Base-by-base conservation (phyloP, 2,329 filamentous ascomycete genomes). In the Scedosporium boydii region DNA sequence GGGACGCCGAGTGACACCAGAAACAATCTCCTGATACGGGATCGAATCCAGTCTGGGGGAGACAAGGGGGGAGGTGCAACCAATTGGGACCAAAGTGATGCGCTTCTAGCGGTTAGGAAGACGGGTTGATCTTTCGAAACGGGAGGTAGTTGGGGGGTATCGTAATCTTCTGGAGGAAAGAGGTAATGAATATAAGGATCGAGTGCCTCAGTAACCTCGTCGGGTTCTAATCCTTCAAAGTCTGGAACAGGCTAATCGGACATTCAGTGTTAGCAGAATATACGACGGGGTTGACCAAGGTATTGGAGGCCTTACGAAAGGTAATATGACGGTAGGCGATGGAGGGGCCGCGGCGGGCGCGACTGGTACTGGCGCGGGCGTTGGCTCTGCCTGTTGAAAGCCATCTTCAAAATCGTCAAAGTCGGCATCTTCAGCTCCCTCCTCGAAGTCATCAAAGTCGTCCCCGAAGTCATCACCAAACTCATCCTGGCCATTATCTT, bases 1-100 rank as follows among this genome's bases (percentile, higher is more conserved):
- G 95, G 95, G 0, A 99, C 95, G 18, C 95, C 95, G 0, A 99
- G 84, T 1, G 93, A 97, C 61, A 99, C 93, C 51, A 99, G 86
- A 73, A 99, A 99, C 27, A 99, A 84, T 29, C 95, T 90, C 61
- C 95, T 87, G 68, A 96, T 99, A 60, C 93, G 90, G 60, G 92
- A 96, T 66, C 95, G 91, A 64, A 97, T 96, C 95, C 95, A 99
- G 74, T 99, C 95, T 0, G 95, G 93, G 5, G 95, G 95, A 70
- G 96, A 92, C 44, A 99, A 84, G 2, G 95, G 93, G 1, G 95
- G 95, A 21, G 95, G 93, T 2, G 93, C 93, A 34, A 97, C 91
- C 4, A 99, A 86, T 77, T 99, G 95, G 48, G 93, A 92, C 95
- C 95, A 99, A 41, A 99, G 81, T 0, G 95, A 97, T 62, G 90